phyloP scores from a whole-genome alignment of 495 filamentous ascomycete species.

The Tuber indicum region DNA sequence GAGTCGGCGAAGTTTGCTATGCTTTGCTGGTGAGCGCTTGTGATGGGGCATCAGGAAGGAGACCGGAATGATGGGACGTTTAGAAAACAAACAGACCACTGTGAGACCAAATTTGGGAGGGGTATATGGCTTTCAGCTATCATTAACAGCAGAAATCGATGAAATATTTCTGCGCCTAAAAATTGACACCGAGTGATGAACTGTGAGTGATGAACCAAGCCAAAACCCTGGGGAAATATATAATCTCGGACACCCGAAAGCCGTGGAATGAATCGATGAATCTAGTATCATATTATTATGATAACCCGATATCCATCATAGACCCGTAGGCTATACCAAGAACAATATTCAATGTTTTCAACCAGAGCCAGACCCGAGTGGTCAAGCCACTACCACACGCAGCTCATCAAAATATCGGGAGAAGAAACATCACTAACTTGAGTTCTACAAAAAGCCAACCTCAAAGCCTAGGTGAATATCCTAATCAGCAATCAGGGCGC shows the following conservation, averaged over 20 bases:
- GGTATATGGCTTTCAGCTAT: background rate
- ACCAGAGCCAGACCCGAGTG: background rate
- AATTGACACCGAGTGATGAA: background rate
- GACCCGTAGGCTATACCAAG: background rate
- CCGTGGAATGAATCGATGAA: background rate
- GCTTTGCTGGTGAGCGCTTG: background rate
- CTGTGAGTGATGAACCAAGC: background rate
- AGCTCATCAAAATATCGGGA: background rate
- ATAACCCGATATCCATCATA: background rate
- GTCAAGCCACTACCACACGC: background rate
- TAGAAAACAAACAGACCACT: background rate
- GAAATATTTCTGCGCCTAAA: background rate
- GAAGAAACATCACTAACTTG: background rate
- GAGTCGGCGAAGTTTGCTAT: background rate
- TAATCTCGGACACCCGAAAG: background rate
- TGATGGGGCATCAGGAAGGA: background rate
- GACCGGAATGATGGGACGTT: background rate
- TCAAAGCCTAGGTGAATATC: background rate
- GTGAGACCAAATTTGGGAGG: background rate
- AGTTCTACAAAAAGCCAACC: background rate
- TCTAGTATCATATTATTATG: background rate
- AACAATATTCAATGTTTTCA: background rate
- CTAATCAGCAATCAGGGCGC: background rate
- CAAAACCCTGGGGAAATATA: background rate
- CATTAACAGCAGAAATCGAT: background rate